Evolutionary conservation across 371 early-diverging fungal genomes (phyloP).

Genomic region (Actinomucor elegans): DNA sequence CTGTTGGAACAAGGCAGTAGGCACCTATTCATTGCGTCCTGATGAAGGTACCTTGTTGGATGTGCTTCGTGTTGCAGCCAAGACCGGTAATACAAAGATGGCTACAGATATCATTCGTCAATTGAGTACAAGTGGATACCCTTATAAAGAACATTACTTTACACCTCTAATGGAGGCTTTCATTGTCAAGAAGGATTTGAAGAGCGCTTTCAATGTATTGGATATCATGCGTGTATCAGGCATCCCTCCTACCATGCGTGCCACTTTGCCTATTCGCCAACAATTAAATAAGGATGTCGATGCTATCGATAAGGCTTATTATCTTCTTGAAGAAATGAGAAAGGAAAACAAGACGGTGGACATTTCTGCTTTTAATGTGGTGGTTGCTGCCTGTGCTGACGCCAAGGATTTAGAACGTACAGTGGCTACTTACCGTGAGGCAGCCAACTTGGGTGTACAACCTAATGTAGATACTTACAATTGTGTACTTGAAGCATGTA

Average conservation of each 20-base stretch:
- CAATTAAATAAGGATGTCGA: constrained; percentile 26
- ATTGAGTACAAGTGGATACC: constrained; percentile 52
- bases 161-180: constrained; percentile 73
- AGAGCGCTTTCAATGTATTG: constrained; percentile 65
- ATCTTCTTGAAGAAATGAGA: constrained; percentile 49
- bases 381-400: constrained; percentile 59
- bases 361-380: constrained; percentile 62
- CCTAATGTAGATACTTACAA: constrained; percentile 67
- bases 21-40: constrained; percentile 34
- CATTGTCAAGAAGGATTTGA: constrained; percentile 50
- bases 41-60: constrained; percentile 69
- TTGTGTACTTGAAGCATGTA: constrained; percentile 60
- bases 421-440: constrained; percentile 52
- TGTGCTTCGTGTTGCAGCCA: constrained; percentile 63
- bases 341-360: constrained; percentile 53
- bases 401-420: constrained; percentile 55
- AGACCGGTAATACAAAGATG: constrained; percentile 52
- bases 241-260: constrained; percentile 40
- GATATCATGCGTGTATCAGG: constrained; percentile 65
- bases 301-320: constrained; percentile 52
- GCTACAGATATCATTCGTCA: constrained; percentile 62
- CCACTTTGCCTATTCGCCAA: constrained; percentile 37
- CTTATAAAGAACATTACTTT: constrained; percentile 67
- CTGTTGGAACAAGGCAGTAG: constrained; percentile 56
- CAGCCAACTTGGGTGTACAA: constrained; percentile 42